phyloP scores from a whole-genome alignment of 2,329 filamentous ascomycete genomes.

The Hypomyces perniciosus region DNA sequence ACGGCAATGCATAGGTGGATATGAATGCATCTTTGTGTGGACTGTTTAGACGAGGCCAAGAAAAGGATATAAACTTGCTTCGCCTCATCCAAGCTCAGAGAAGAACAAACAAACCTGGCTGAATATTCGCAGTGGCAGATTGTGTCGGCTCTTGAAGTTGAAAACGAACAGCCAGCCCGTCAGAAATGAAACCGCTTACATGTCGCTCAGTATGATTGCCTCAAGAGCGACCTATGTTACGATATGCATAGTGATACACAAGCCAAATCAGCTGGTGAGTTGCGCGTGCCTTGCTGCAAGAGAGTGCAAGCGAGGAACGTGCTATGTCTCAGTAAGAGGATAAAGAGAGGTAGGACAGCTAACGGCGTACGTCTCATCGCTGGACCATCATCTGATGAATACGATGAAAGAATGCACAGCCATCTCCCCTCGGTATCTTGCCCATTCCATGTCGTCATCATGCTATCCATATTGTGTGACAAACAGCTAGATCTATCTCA shows the following conservation, averaged over 20 bases:
- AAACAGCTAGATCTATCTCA: too few species aligned
- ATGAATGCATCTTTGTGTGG: neutral
- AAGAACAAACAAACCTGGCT: too few species aligned
- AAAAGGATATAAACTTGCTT: too few species aligned
- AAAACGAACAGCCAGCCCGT: neutral
- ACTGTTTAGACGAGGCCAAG: too few species aligned
- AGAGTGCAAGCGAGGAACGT: neutral
- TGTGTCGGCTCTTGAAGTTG: neutral
- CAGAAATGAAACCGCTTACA: too few species aligned
- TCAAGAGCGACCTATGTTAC: too few species aligned
- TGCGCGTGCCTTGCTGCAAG: neutral
- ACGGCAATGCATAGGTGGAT: neutral
- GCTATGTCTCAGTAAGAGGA: neutral
- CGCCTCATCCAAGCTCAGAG: too few species aligned
- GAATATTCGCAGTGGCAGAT: too few species aligned
- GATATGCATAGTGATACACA: neutral
- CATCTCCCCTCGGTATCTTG: too few species aligned
- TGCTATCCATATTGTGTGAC: too few species aligned
- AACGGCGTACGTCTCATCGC: neutral
- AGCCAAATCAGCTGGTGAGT: neutral
- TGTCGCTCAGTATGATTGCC: too few species aligned
- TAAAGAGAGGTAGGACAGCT: neutral
- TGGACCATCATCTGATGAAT: neutral
- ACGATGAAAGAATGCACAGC: neutral
- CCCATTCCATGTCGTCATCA: too few species aligned